Percentiles rank a stretch among this genome's conserved stretches.
Evolutionary conservation across 2,329 filamentous ascomycete genomes (phyloP).

Genomic region (Neospermospora avenae): DNA sequence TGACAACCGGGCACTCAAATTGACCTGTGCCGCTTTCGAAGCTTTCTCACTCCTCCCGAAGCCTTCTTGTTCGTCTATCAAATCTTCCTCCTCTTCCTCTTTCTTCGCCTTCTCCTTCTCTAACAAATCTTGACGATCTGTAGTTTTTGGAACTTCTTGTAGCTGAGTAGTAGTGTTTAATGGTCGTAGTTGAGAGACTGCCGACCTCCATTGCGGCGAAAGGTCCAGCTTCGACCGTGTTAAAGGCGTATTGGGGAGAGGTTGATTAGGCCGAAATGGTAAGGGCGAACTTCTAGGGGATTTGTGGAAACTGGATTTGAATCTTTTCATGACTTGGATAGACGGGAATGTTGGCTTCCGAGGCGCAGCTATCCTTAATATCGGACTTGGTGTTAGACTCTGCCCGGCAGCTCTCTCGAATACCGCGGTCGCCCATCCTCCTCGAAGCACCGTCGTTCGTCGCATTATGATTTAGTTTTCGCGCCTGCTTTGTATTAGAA

Average conservation of each 20-base stretch:
- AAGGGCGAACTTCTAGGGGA: conserved; percentile 11
- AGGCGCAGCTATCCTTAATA: conserved; percentile 5
- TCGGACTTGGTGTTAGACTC: conserved; percentile 17
- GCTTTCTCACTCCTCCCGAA: conserved; percentile 80
- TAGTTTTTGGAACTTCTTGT: conserved; percentile 22
- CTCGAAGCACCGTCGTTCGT: conserved; percentile 22
- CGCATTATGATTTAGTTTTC: conserved; percentile 28
- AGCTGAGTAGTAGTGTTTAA: conserved; percentile 29
- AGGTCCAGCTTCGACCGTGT: conserved; percentile 16
- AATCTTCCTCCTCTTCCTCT: conserved; percentile 42
- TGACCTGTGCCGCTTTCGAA: conserved; percentile 80
- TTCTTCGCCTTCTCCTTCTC: conserved; percentile 37
- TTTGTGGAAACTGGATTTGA: conserved; percentile 20
- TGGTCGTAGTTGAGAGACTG: conserved; percentile 30
- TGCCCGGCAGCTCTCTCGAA: conserved; percentile 27
- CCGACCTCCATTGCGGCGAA: conserved; percentile 30
- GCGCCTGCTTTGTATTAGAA: conserved; percentile 15
- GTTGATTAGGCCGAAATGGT: conserved; percentile 15
- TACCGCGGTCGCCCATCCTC: conserved; percentile 25
- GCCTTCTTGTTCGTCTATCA: conserved; percentile 50
- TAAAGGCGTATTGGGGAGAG: conserved; percentile 14
- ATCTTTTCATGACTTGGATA: conserved; percentile 12
- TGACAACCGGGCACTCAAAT: conserved; percentile 81
- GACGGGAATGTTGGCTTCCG: conserved; percentile 9
- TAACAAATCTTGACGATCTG: conserved; percentile 34